Conservation (phyloP, 2,329 filamentous ascomycete genomes). For the Fusarium temperatum region DNA sequence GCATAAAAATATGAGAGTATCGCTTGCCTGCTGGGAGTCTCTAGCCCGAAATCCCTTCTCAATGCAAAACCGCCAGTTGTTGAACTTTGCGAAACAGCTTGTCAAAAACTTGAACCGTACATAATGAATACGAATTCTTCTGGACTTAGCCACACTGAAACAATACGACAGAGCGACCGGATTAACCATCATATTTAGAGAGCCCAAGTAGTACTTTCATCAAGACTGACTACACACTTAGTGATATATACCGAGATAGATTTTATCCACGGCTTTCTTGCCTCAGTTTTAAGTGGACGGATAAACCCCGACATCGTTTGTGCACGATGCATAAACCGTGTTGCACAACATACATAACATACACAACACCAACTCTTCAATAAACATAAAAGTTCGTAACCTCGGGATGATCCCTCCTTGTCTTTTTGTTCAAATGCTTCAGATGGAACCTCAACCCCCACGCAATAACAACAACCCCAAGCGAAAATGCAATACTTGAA, state of each 20-base stretch:
- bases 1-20: too few species aligned
- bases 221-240: too few species aligned
- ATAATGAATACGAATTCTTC: too few species aligned
- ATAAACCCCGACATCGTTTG: not conserved
- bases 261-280: not conserved
- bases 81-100: too few species aligned
- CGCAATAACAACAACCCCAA: slow-evolving; percentile 19
- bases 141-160: too few species aligned
- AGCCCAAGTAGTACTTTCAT: fast-evolving
- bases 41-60: fast-evolving
- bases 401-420: slow-evolving; percentile 12
- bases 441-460: slow-evolving; percentile 7
- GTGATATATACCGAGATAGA: not conserved
- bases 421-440: slow-evolving; percentile 13
- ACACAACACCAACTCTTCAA: not conserved
- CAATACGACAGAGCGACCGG: too few species aligned
- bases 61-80: too few species aligned
- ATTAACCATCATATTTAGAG: fast-evolving
- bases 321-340: fast-evolving
- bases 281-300: too few species aligned
- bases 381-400: slow-evolving; percentile 26
- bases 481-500: slow-evolving; percentile 14
- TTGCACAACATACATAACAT: not conserved
- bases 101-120: too few species aligned
- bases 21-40: fast-evolving